Percentiles rank a stretch among this genome's conserved stretches.
phyloP scores from a whole-genome alignment of 2,329 filamentous ascomycete genomes.

The Pestalotiopsis sp. region DNA sequence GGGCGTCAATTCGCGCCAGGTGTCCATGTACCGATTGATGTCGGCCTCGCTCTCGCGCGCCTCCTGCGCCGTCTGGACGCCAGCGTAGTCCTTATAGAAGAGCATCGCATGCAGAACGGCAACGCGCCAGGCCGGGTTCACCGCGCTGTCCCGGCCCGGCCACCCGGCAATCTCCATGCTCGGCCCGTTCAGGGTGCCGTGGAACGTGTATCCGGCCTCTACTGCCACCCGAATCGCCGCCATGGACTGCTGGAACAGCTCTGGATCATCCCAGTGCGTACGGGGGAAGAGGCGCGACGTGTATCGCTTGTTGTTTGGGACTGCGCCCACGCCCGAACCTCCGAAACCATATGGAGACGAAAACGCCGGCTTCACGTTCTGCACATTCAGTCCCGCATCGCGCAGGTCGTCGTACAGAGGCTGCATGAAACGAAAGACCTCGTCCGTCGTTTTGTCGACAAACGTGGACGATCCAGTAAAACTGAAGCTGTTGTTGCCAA shows the following conservation, averaged over 20 bases:
- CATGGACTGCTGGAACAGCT: constrained; percentile 27
- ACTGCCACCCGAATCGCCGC: constrained; percentile 36
- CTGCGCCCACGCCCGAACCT: constrained; percentile 26
- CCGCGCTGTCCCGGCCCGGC: constrained; percentile 31
- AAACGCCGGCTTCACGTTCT: constrained; percentile 25
- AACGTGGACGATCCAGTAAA: constrained; percentile 37
- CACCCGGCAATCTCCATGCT: constrained; percentile 32
- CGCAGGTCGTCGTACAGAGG: constrained; percentile 34
- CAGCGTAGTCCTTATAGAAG: constrained; percentile 2
- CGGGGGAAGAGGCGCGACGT: constrained; percentile 35
- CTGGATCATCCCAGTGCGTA: constrained; percentile 25
- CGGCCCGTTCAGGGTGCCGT: constrained; percentile 34
- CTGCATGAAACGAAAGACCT: constrained; percentile 32
- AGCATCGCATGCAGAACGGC: neutral
- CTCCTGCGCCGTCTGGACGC: constrained; percentile 5
- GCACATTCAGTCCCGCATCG: constrained; percentile 29
- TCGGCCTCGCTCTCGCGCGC: neutral
- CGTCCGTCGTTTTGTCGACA: constrained; percentile 25
- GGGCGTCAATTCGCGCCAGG: neutral
- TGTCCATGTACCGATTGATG: constrained; percentile 5
- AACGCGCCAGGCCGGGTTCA: constrained; percentile 46
- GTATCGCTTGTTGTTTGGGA: constrained; percentile 31
- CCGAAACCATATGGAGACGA: constrained; percentile 32
- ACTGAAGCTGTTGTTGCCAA: constrained; percentile 29
- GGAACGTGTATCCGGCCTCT: constrained; percentile 37